Conservation (phyloP, 805 yeast species). For the Wickerhamomyces chambardii region DNA sequence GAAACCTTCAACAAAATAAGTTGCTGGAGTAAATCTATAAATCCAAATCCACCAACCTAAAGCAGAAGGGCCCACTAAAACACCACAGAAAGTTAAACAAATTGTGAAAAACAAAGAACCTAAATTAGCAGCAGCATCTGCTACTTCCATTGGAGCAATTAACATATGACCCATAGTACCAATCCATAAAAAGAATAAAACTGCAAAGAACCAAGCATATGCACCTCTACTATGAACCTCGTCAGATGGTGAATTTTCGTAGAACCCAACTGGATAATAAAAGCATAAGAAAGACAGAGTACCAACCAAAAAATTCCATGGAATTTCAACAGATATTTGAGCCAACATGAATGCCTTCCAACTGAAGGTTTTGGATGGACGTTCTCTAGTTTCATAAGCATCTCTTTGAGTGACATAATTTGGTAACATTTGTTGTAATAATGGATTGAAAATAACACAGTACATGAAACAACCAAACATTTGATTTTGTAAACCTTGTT, state of each 20-base stretch:
- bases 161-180: slow-evolving; percentile 50
- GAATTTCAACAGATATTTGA: slow-evolving; percentile 34
- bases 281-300: slow-evolving; percentile 32
- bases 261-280: slow-evolving; percentile 48
- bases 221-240: slow-evolving; percentile 42
- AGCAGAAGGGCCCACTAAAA: slow-evolving; percentile 43
- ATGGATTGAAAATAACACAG: slow-evolving; percentile 37
- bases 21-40: slow-evolving; percentile 69
- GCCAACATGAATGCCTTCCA: slow-evolving; percentile 50
- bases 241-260: slow-evolving; percentile 44
- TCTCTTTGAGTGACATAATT: slow-evolving; percentile 50
- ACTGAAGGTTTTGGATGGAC: slow-evolving; percentile 62
- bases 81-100: slow-evolving; percentile 73
- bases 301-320: slow-evolving; percentile 37
- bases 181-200: slow-evolving; percentile 42
- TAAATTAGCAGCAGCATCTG: slow-evolving; percentile 57
- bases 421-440: slow-evolving; percentile 58
- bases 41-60: slow-evolving; percentile 73
- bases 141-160: slow-evolving; percentile 49
- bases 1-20: slow-evolving; percentile 52
- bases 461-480: slow-evolving; percentile 54
- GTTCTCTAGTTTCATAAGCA: slow-evolving; percentile 63
- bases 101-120: slow-evolving; percentile 49
- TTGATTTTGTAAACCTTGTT: slow-evolving; percentile 60
- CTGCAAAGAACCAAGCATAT: slow-evolving; percentile 36